Evolutionary conservation across 1,139 yeast species (phyloP).

Genomic region (Arxiozyma slooffiae): DNA sequence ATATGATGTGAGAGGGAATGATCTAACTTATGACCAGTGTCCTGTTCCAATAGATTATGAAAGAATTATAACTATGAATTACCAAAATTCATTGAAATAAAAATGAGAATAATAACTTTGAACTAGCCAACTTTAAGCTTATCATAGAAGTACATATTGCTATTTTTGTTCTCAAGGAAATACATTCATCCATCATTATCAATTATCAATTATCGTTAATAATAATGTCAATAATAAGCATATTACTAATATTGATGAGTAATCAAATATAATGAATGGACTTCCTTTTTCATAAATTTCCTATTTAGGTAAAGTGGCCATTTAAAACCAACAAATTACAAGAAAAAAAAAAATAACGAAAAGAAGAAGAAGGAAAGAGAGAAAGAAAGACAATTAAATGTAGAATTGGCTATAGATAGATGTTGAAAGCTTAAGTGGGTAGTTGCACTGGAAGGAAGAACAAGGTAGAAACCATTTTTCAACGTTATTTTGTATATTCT

Average conservation of each 20-base stretch:
- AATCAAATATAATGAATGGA: background rate
- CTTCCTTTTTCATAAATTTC: background rate
- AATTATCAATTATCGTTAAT: background rate
- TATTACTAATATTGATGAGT: background rate
- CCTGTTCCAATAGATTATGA: constrained; percentile 28
- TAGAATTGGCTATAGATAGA: too few relatives aligned
- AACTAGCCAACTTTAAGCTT: background rate
- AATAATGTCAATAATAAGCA: background rate
- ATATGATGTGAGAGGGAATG: constrained; percentile 55
- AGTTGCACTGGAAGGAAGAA: background rate
- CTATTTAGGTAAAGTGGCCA: background rate
- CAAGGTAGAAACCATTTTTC: background rate
- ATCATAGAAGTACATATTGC: background rate
- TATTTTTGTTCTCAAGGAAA: too few relatives aligned
- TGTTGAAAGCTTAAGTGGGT: too few relatives aligned
- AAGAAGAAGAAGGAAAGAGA: background rate
- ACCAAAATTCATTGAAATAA: background rate
- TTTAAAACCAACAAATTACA: too few relatives aligned
- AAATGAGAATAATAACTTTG: constrained; percentile 3
- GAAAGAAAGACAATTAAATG: background rate
- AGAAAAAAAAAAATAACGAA: background rate
- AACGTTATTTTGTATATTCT: background rate
- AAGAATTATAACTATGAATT: constrained; percentile 21
- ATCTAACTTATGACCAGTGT: constrained; percentile 17
- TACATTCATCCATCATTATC: background rate